Evolutionary conservation across 768 basidiomycete species (phyloP).

Genomic region (Lactifluus volemus): DNA sequence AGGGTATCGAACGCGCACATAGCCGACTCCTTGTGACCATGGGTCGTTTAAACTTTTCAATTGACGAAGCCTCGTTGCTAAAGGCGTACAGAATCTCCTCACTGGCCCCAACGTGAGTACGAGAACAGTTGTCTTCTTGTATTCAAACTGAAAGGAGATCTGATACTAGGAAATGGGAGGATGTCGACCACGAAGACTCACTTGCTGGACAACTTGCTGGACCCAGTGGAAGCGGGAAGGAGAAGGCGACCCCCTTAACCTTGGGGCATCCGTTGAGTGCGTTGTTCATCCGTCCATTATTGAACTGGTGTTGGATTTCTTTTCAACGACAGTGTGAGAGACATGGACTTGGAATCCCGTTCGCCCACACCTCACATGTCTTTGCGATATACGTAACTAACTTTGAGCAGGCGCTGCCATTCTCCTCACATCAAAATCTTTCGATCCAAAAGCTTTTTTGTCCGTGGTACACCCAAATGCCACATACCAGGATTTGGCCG

Average conservation of each 20-base stretch:
- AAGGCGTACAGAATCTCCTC: slow-evolving; percentile 83
- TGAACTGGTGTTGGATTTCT: neutral
- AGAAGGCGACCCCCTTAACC: slow-evolving; percentile 71
- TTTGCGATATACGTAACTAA: slow-evolving; percentile 3
- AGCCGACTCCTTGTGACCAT: slow-evolving; percentile 26
- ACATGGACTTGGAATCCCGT: slow-evolving; percentile 77
- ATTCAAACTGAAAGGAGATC: neutral
- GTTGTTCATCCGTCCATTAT: slow-evolving; percentile 23
- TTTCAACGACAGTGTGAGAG: slow-evolving; percentile 38
- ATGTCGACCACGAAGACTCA: slow-evolving; percentile 79
- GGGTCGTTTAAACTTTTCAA: slow-evolving; percentile 57
- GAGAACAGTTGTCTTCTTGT: neutral
- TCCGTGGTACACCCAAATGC: slow-evolving; percentile 91
- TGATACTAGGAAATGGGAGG: slow-evolving; percentile 74
- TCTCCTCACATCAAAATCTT: slow-evolving; percentile 84
- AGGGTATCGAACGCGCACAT: neutral
- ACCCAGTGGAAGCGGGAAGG: slow-evolving; percentile 38
- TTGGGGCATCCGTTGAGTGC: slow-evolving; percentile 58
- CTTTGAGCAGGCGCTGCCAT: slow-evolving; percentile 58
- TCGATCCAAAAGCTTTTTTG: slow-evolving; percentile 91
- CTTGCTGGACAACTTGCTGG: slow-evolving; percentile 61
- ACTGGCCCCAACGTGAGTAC: slow-evolving; percentile 59
- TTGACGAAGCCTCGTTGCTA: slow-evolving; percentile 76
- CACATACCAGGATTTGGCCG: slow-evolving; percentile 82
- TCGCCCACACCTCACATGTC: slow-evolving; percentile 23